These are phyloP conservation scores for Emericellopsis atlantica DNA, from an alignment of 2,329 filamentous ascomycete genomes.

Conservation along the genomic window DNA sequence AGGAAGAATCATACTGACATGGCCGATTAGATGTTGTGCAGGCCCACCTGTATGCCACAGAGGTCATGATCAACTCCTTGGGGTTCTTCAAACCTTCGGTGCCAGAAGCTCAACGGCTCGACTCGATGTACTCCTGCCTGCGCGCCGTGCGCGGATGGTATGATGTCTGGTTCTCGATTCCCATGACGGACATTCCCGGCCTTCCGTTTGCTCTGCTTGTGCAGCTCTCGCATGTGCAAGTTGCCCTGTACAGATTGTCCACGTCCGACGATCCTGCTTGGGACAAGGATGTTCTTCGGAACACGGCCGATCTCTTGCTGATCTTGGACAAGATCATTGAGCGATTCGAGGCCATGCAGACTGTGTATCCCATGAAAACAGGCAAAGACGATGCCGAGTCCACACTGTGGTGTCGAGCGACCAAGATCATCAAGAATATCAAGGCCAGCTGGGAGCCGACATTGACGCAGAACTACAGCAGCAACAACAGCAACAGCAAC, in stretches of 20 bases:
- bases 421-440: slow-evolving; percentile 21
- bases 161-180: slow-evolving; percentile 20
- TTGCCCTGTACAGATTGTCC: slow-evolving; percentile 24
- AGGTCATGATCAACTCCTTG: slow-evolving; percentile 18
- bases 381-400: slow-evolving; percentile 14
- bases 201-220: slow-evolving; percentile 20
- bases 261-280: slow-evolving; percentile 25
- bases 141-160: slow-evolving; percentile 20
- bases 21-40: slow-evolving; percentile 14
- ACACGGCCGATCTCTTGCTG: slow-evolving; percentile 19
- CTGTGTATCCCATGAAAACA: slow-evolving; percentile 13
- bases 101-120: slow-evolving; percentile 17
- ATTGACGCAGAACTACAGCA: slow-evolving; percentile 10
- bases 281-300: slow-evolving; percentile 23
- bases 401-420: slow-evolving; percentile 17
- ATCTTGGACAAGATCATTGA: slow-evolving; percentile 21
- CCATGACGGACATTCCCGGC: slow-evolving; percentile 13
- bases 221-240: slow-evolving; percentile 20
- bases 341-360: slow-evolving; percentile 13
- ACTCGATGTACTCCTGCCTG: slow-evolving; percentile 22
- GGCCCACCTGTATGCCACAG: slow-evolving; percentile 14
- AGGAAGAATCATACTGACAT: neutral
- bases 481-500: no score
- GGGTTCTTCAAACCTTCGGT: slow-evolving; percentile 17
- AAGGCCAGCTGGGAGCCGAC: slow-evolving; percentile 21